phyloP scores from a whole-genome alignment of 306 rosid genomes.

The Adenanthera pavonina region DNA sequence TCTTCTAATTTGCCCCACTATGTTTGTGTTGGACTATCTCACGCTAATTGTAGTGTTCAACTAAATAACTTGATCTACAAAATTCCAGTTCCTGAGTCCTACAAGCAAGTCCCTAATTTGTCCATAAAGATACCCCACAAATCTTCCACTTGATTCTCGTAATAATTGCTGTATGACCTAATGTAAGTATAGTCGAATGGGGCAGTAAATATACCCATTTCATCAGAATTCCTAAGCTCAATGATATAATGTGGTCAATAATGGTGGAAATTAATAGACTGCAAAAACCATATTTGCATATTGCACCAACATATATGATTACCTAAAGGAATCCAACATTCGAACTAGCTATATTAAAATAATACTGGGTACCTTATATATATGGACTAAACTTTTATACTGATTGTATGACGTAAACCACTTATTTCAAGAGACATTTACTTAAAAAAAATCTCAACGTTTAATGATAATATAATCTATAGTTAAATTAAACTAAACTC shows the following conservation, averaged over 20 bases:
- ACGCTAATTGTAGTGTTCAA: background rate
- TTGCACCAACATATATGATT: background rate
- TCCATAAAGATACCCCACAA: slow-evolving; percentile 2
- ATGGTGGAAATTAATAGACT: background rate
- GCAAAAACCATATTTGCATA: background rate
- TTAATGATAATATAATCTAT: background rate
- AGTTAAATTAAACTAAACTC: background rate
- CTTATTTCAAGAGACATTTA: background rate
- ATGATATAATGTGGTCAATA: background rate
- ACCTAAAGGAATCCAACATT: background rate
- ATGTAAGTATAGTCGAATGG: background rate
- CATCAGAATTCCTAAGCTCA: background rate
- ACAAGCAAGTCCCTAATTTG: background rate
- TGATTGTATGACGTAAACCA: slow-evolving; percentile 1
- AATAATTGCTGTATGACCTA: background rate
- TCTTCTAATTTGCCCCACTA: background rate
- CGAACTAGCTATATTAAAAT: background rate
- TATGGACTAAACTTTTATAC: background rate
- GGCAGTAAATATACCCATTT: background rate
- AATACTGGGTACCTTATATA: background rate
- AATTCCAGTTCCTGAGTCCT: background rate
- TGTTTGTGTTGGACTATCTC: background rate
- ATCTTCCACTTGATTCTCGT: slow-evolving; percentile 18
- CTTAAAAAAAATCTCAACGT: background rate
- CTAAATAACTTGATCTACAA: background rate